phyloP scores from a whole-genome alignment of 768 basidiomycete genomes.

The Neoboletus magnificus region DNA sequence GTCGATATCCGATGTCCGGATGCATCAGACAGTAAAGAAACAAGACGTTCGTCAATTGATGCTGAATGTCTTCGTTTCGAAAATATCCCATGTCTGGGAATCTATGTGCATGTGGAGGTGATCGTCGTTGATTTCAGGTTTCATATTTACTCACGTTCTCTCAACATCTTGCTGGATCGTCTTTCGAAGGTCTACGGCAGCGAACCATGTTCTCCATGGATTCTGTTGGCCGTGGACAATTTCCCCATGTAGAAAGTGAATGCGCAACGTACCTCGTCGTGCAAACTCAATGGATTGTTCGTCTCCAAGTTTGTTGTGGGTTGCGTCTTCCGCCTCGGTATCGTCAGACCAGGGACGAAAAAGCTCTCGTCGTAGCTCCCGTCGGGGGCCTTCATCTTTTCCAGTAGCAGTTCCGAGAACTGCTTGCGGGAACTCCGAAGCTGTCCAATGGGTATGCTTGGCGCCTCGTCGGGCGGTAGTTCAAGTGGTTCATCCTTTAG shows the following conservation, averaged over 20 bases:
- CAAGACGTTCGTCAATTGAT: slow-evolving; percentile 79
- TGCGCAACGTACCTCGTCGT: slow-evolving; percentile 54
- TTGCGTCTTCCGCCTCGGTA: slow-evolving; percentile 31
- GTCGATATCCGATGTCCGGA: slow-evolving; percentile 86
- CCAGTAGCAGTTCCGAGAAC: slow-evolving; percentile 56
- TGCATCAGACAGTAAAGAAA: slow-evolving; percentile 81
- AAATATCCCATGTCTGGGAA: slow-evolving; percentile 98
- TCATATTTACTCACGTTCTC: slow-evolving; percentile 67
- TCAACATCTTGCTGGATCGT: slow-evolving; percentile 94
- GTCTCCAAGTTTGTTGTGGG: slow-evolving; percentile 50
- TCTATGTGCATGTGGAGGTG: slow-evolving; percentile 37
- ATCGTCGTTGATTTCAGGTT: slow-evolving; percentile 1
- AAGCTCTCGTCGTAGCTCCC: slow-evolving; percentile 76
- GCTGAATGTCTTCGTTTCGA: slow-evolving; percentile 68
- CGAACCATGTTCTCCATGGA: slow-evolving; percentile 95
- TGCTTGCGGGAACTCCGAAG: slow-evolving; percentile 50
- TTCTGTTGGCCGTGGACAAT: slow-evolving; percentile 47
- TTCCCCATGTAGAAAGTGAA: background rate
- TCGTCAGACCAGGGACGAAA: slow-evolving; percentile 48
- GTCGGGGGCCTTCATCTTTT: slow-evolving; percentile 82
- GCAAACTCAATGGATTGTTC: slow-evolving; percentile 80
- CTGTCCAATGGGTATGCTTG: slow-evolving; percentile 37
- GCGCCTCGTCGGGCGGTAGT: slow-evolving; percentile 39
- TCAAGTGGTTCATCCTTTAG: slow-evolving; percentile 63
- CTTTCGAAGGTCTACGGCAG: slow-evolving; percentile 81